These are phyloP conservation scores for Fusarium sp. DNA, from an alignment of 2,329 filamentous ascomycete species.

Conservation along the genomic window DNA sequence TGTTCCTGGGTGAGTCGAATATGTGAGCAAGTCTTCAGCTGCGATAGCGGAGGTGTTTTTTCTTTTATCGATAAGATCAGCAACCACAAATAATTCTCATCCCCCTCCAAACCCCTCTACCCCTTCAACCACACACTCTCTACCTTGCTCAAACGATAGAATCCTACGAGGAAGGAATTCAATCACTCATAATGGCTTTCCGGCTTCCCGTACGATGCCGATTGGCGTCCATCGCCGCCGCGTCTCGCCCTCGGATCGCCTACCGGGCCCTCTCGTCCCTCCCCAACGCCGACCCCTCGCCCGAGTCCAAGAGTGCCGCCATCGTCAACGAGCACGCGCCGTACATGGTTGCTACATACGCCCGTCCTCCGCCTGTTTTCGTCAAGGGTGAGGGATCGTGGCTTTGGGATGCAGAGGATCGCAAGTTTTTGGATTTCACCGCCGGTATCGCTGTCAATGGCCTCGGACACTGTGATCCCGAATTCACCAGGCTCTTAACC, in stretches of 20 bases:
- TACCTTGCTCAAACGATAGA: not conserved
- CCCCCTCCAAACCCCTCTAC: conserved; percentile 5
- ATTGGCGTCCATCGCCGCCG: conserved; percentile 46
- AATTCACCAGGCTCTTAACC: conserved; percentile 78
- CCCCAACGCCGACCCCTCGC: conserved; percentile 77
- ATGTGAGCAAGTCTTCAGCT: conserved; percentile 14
- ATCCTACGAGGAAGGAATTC: not conserved
- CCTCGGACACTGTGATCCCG: conserved; percentile 89
- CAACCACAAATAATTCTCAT: conserved; percentile 41
- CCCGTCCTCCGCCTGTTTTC: conserved; percentile 90
- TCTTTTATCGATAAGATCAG: conserved; percentile 44
- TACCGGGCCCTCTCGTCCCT: conserved; percentile 51
- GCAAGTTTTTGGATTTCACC: conserved; percentile 93
- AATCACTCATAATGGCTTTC: conserved; percentile 53
- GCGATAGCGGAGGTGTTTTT: conserved; percentile 43
- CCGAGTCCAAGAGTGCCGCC: conserved; percentile 79
- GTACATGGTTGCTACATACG: conserved; percentile 97
- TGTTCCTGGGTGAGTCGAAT: conserved; percentile 14
- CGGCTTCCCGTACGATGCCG: conserved; percentile 54
- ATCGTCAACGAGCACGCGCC: conserved; percentile 81
- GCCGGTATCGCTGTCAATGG: conserved; percentile 96
- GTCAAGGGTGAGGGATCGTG: conserved; percentile 88
- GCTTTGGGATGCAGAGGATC: conserved; percentile 89
- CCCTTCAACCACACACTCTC: not conserved
- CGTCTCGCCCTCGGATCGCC: conserved; percentile 43